phyloP scores from a whole-genome alignment of 2,329 filamentous ascomycete genomes.

The Bipolaris oryzae region DNA sequence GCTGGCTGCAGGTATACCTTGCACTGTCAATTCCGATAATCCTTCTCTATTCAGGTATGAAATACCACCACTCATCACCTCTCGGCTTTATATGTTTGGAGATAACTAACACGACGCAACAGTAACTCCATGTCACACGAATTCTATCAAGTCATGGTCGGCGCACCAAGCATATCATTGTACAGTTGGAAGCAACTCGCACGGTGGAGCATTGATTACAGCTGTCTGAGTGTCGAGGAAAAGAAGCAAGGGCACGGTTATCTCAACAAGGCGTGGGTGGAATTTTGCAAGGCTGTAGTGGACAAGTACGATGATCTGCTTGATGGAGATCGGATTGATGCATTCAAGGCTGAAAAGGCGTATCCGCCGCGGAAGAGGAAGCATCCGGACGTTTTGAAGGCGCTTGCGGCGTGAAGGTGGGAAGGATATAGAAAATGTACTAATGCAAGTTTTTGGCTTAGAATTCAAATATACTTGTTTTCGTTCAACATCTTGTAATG shows the following conservation, averaged over 20 bases:
- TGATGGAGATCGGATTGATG: not conserved
- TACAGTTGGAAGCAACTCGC: conserved; percentile 72
- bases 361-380: conserved; percentile 6
- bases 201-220: conserved; percentile 55
- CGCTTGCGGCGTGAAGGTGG: not conserved
- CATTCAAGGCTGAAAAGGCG: conserved; percentile 8
- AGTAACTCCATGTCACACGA: conserved; percentile 76
- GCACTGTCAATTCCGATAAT: conserved; percentile 77
- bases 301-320: conserved; percentile 38
- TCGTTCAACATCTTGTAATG: too few species aligned
- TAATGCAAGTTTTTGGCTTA: too few species aligned
- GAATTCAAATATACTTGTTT: too few species aligned
- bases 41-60: conserved; percentile 68
- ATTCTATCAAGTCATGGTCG: conserved; percentile 77
- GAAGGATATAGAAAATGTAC: too few species aligned
- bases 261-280: conserved; percentile 64
- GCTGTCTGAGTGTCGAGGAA: conserved; percentile 50
- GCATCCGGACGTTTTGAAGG: not conserved
- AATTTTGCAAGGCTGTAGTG: conserved; percentile 63
- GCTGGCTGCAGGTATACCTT: conserved; percentile 74
- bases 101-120: not conserved
- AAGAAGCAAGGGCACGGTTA: conserved; percentile 47
- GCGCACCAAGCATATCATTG: conserved; percentile 68
- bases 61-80: too few species aligned
- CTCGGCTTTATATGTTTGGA: too few species aligned